These are phyloP conservation scores for Hirschioporus abietinus DNA, from an alignment of 768 basidiomycete genomes.

Conservation along the genomic window DNA sequence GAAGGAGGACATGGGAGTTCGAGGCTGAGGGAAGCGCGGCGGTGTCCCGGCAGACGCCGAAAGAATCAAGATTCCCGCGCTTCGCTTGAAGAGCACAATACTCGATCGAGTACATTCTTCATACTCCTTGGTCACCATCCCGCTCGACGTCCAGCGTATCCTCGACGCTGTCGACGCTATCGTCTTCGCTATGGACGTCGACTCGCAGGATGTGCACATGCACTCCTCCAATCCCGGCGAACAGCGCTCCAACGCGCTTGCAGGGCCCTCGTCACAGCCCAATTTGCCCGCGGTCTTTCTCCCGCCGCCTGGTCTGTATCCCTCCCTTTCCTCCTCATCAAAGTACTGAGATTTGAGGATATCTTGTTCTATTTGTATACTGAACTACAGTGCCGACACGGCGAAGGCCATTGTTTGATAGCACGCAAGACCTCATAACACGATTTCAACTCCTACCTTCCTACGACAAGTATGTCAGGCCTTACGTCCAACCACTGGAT, in stretches of 20 bases:
- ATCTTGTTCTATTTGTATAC: slow-evolving; percentile 11
- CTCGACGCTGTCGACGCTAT: background rate
- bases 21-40: too few relatives aligned
- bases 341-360: background rate
- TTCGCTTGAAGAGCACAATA: background rate
- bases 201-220: slow-evolving; percentile 2
- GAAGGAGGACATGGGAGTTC: too few relatives aligned
- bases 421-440: slow-evolving; percentile 75
- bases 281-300: slow-evolving; percentile 26
- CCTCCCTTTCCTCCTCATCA: slow-evolving; percentile 35
- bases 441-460: slow-evolving; percentile 65
- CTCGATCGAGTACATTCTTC: background rate
- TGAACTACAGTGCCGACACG: slow-evolving; percentile 31
- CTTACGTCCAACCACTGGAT: slow-evolving; percentile 33
- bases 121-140: background rate
- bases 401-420: slow-evolving; percentile 44
- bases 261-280: slow-evolving; percentile 50
- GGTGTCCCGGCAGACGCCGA: background rate
- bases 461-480: slow-evolving; percentile 81
- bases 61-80: background rate
- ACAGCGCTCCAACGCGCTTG: slow-evolving; percentile 46
- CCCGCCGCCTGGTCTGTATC: slow-evolving; percentile 21
- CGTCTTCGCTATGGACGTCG: background rate
- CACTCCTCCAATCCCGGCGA: slow-evolving; percentile 16
- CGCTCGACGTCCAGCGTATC: background rate